Percentiles rank a stretch among this genome's conserved stretches.
phyloP scores from a whole-genome alignment of 2,329 filamentous ascomycete species.

The Pseudopithomyces maydicus region DNA sequence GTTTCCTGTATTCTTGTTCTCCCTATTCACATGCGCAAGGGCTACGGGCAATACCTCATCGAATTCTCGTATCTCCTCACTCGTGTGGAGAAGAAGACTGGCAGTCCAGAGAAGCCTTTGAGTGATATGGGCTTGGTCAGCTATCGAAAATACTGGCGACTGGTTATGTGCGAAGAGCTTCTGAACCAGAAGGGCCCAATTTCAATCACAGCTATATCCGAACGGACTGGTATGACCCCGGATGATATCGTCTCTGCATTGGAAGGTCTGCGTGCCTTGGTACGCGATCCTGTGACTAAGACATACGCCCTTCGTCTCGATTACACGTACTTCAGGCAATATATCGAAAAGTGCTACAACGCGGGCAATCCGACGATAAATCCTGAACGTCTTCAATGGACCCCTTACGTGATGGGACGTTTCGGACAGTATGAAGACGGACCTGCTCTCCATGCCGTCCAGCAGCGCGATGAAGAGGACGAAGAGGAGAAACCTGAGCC shows the following conservation, averaged over 20 bases:
- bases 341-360: conserved; percentile 85
- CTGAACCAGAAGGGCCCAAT: conserved; percentile 64
- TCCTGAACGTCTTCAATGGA: conserved; percentile 84
- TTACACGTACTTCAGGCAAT: conserved; percentile 81
- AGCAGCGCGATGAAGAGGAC: conserved; percentile 76
- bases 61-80: conserved; percentile 98
- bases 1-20: conserved; percentile 96
- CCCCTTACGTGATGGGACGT: conserved; percentile 94
- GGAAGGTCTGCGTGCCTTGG: conserved; percentile 85
- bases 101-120: conserved; percentile 94
- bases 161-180: conserved; percentile 85
- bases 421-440: conserved; percentile 82
- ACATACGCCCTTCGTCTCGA: conserved; percentile 90
- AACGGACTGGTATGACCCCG: conserved; percentile 90
- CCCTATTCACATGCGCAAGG: conserved; percentile 95
- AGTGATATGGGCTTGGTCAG: conserved; percentile 98
- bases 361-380: conserved; percentile 89
- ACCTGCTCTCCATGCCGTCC: conserved; percentile 81
- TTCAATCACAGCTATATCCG: conserved; percentile 71
- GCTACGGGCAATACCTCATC: conserved; percentile 94
- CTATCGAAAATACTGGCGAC: conserved; percentile 95
- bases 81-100: conserved; percentile 88
- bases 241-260: conserved; percentile 95
- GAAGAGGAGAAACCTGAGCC: conserved; percentile 48
- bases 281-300: conserved; percentile 86